Evolutionary conservation across 371 early-diverging fungal genomes (phyloP), one percentile per base, ranked within the genome.

Genomic region (Nematocida displodere): DNA sequence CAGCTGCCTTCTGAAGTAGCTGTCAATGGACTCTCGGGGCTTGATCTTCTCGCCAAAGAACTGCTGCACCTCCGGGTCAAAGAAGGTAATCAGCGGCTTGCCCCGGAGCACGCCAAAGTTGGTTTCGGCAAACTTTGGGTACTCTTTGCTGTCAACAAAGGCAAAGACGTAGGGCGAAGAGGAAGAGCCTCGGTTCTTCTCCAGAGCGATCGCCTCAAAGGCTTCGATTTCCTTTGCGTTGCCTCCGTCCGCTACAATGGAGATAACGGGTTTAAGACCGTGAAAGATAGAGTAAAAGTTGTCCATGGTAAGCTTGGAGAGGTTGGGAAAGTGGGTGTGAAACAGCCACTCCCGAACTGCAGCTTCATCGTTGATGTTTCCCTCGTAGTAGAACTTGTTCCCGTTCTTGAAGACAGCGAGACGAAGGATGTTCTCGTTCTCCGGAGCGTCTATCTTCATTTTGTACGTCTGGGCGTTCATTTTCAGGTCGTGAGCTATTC

Each of bases 201-300:
- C 78, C 11, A 75, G 61, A 36, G 78, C 77, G 33, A 81, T 48
- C 33, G 75, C 63, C 47, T 85, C 85, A 64, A 81, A 82, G 48
- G 71, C 59, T 2, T 56, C 55, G 2, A 82, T 39, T 29, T 67
- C 80, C 33, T 79, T 39, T n/a, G 80, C 82, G 31, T 61, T 71
- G 0, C 52, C 52, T 1, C 75, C 47, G 37, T 71, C 34, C 24
- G 82, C 79, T 0, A 85, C 26, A 17, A 85, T 65, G 24, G 82
- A 28, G 34, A 84, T 48, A 8, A 78, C 83, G 17, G 85, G 85
- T 58, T 85, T 85, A 28, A 82, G 64, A 0, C 85, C 85, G 66
- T 84, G 83, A 77, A 85, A 85, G 44, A 85, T 77, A 17, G 81
- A 64, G 54, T 78, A 82, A 67, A 85, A 85, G 64, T 82, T 84